These are phyloP conservation scores for Suillus tomentosus DNA, from an alignment of 768 basidiomycete genomes.

Conservation along the genomic window DNA sequence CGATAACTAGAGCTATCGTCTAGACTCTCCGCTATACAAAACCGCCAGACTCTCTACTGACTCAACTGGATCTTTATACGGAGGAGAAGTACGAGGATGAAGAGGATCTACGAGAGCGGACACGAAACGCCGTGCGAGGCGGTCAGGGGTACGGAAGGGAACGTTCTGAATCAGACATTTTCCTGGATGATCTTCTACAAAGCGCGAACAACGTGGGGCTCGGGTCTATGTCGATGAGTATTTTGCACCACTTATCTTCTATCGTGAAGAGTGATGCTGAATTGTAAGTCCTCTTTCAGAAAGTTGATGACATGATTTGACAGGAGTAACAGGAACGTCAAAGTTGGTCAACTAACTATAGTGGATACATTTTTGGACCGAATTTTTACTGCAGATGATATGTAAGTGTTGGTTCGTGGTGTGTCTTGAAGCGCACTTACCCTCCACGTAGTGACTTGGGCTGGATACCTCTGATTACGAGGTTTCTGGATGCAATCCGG, in stretches of 20 bases:
- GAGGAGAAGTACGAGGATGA: conserved; percentile 93
- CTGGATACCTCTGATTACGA: not conserved
- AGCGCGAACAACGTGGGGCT: conserved; percentile 49
- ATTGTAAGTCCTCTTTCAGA: conserved; percentile 45
- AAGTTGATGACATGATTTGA: conserved; percentile 3
- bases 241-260: conserved; percentile 54
- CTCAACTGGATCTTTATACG: conserved; percentile 76
- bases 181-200: conserved; percentile 60
- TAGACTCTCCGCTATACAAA: conserved; percentile 75
- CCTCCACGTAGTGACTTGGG: not conserved
- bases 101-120: conserved; percentile 75
- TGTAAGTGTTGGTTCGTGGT: conserved; percentile 1
- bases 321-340: conserved; percentile 51
- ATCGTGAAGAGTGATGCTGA: conserved; percentile 63
- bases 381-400: not conserved
- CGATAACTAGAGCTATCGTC: conserved; percentile 1
- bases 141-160: conserved; percentile 23
- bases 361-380: conserved; percentile 60
- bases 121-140: conserved; percentile 39
- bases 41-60: conserved; percentile 78
- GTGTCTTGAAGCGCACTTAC: not conserved
- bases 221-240: conserved; percentile 48
- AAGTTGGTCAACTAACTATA: conserved; percentile 58
- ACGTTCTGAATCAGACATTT: conserved; percentile 52
- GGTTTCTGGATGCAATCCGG: conserved; percentile 58